Evolutionary conservation across 2,329 filamentous ascomycete genomes (phyloP), one percentile per base, ranked within the genome.

Genomic region (Cladosporium sp.): DNA sequence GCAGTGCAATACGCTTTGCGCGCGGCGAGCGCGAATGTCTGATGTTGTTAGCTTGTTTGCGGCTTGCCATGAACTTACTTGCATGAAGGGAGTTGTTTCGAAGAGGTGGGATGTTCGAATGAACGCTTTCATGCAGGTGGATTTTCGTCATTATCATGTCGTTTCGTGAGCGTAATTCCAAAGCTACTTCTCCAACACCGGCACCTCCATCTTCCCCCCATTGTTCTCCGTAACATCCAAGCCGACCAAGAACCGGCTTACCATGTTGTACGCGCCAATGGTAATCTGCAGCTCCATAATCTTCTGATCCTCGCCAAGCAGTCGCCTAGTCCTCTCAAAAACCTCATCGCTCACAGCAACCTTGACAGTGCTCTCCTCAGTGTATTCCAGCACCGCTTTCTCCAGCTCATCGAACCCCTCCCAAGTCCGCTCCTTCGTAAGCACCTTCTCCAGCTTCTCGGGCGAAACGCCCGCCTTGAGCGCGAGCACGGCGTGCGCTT

Each of bases 191-290:
- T 43, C 48, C 16, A 43, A 35, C 9, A 43, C 48, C 8, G 67
- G 67, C 63, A 69, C 61, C 45, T 59, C 59, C 60, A 69, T 66
- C 46, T 57, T 57, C 50, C 62, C 63, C 2, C 65, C 68, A 59
- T 69, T 70, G 53, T 62, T 66, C 58, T 70, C 68, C 35, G 64
- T 68, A 11, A 70, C 68, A 57, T 70, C 65, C 63, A 70, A 55
- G n/a, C 61, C 63, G 3, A 68, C 68, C 55, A 70, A 55, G 50
- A 70, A 70, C 40, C 68, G 56, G 48, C 63, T 66, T 19, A 70
- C 68, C 64, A 69, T 69, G 48, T 70, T 70, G 52, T 70, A 70
- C 22, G 63, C 66, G 4, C 61, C 66, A 2, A 70, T 61, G 1
- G 66, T 67, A n/a, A 68, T 66, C 40, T 58, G 62, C 56, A 70